These are phyloP conservation scores for Carex pumila DNA, from an alignment of 176 grass and related monocot genomes.

Conservation along the genomic window DNA sequence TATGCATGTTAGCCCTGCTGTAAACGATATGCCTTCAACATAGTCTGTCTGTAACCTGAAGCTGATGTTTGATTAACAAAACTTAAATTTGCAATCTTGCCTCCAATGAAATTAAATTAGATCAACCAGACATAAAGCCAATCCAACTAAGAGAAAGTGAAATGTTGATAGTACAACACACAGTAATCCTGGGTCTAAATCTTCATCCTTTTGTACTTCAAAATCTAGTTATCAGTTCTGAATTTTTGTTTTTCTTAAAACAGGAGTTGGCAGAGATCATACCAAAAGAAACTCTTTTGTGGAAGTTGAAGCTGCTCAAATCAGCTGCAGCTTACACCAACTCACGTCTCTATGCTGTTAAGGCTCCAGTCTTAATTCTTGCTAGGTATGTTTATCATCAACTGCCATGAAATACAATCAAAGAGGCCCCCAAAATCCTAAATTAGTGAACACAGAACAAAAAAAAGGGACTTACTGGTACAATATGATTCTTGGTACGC, in stretches of 20 bases:
- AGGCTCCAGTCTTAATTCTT: slow-evolving; percentile 86
- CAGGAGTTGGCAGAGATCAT: slow-evolving; percentile 84
- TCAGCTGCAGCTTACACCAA: slow-evolving; percentile 77
- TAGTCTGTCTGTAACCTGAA: not conserved
- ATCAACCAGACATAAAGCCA: not conserved
- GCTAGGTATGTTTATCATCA: slow-evolving; percentile 48
- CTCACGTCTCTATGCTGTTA: slow-evolving; percentile 76
- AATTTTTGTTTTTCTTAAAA: not conserved
- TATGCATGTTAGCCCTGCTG: not conserved
- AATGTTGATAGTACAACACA: not conserved
- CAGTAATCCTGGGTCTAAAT: not conserved
- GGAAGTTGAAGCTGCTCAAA: slow-evolving; percentile 90
- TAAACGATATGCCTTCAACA: not conserved
- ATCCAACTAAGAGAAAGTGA: not conserved
- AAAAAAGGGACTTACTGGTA: not conserved
- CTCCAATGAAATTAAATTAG: not conserved
- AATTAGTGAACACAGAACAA: not conserved
- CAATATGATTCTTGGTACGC: not conserved
- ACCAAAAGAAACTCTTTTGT: slow-evolving; percentile 82
- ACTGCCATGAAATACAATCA: not conserved
- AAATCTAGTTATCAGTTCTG: not conserved
- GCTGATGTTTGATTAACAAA: not conserved
- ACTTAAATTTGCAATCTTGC: not conserved
- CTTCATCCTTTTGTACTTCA: not conserved
- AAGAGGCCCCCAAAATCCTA: not conserved